Conservation (phyloP, 78 protist species). For the Dictyostelium capitatum region DNA sequence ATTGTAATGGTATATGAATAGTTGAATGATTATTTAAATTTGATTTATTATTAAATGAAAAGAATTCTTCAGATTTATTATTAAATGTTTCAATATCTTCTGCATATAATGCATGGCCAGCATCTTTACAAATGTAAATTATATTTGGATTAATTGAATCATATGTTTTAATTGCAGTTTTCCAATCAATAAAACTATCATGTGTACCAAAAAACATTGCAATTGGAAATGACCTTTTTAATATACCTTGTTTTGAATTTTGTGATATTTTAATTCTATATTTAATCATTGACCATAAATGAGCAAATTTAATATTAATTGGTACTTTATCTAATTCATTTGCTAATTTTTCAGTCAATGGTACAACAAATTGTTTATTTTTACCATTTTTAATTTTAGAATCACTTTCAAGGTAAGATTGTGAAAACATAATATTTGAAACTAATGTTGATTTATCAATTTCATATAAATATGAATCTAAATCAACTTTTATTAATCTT, state of each 20-base stretch:
- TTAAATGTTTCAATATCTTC: background rate
- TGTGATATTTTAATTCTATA: background rate
- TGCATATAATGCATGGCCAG: slow-evolving; percentile 2
- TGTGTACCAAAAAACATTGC: background rate
- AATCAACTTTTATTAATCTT: background rate
- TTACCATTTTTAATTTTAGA: background rate
- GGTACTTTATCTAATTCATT: background rate
- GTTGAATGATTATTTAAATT: background rate
- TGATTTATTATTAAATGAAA: background rate
- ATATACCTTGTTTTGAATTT: background rate
- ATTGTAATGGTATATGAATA: background rate
- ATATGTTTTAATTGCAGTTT: background rate
- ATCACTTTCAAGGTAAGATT: background rate
- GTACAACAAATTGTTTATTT: background rate
- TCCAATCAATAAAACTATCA: background rate
- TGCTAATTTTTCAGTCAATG: background rate
- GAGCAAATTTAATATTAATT: background rate
- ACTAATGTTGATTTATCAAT: background rate
- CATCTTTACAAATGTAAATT: background rate
- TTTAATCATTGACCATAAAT: background rate
- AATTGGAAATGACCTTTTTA: background rate
- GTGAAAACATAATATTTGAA: background rate
- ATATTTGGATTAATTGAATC: background rate
- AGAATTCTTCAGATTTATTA: background rate
- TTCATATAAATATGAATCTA: background rate